These are phyloP conservation scores for Ophiocordyceps polyrhachis-furcata DNA, from an alignment of 2,329 filamentous ascomycete species.

Conservation along the genomic window DNA sequence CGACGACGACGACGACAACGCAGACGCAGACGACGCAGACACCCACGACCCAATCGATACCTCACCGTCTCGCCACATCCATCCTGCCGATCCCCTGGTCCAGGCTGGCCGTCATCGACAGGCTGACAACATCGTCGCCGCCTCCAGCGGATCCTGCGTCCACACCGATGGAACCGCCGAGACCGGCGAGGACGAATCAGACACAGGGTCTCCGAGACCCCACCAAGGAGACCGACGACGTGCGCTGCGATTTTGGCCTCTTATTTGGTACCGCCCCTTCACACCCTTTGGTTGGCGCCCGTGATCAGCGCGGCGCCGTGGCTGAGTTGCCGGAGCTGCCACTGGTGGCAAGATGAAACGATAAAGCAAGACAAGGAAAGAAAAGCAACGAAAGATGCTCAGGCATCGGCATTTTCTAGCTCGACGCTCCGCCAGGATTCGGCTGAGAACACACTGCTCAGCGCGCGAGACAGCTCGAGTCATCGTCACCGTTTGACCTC, in stretches of 20 bases:
- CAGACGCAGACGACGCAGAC: neutral
- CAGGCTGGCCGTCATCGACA: neutral
- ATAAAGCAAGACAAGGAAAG: neutral
- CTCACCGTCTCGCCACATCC: neutral
- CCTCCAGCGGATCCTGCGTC: neutral
- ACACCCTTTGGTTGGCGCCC: neutral
- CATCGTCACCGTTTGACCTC: no score
- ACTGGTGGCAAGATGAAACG: neutral
- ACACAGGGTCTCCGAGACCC: neutral
- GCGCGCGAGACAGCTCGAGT: no score
- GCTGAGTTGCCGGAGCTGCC: neutral
- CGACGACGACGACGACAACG: neutral
- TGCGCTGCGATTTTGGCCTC: slow-evolving; percentile 36
- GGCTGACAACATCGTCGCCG: no score
- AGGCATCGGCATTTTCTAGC: no score
- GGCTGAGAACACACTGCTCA: no score
- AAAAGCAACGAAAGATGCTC: neutral
- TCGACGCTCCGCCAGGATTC: no score
- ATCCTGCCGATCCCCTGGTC: neutral
- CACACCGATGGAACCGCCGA: slow-evolving; percentile 1
- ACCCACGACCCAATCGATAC: neutral
- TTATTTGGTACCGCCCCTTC: slow-evolving; percentile 16
- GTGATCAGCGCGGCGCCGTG: neutral
- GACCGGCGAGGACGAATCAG: neutral
- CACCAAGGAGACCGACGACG: slow-evolving; percentile 24